Base-by-base conservation (phyloP, 352 stramenopile genomes). In the Aphanomyces euteiches region DNA sequence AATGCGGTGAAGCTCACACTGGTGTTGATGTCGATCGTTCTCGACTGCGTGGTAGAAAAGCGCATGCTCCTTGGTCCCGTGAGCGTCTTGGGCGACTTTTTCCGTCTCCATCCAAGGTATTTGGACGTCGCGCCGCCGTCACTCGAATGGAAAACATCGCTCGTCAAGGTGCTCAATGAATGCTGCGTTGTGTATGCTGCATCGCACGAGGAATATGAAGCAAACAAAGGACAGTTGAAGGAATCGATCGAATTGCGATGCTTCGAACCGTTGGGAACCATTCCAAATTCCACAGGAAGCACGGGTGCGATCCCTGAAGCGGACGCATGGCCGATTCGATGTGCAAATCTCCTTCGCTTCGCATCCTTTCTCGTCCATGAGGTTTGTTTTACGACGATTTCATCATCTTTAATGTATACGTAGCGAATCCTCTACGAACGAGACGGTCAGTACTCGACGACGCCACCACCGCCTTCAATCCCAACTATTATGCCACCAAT, bases 211-310 rank as follows among this genome's bases (percentile, higher is more conserved):
- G 48, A 75, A 36, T 63, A 45, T 38, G 45, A 53, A 59, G 61
- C 19, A 4, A 74, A 74, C 39, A 66, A 79, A 36, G 38, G 37
- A 56, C 71, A 79, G 65, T 72, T 93, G 47, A 91, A 90, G 68
- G 86, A 93, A 58, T 91, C 78, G 38, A 60, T 90, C 4, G 86
- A 93, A 72, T 74, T 93, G 66, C 77, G 75, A 58, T 85, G 86
- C 0, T 93, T 92, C 72, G 66, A 76, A 41, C 84, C 86, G 13
- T 72, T 93, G 43, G 70, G 79, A 7, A 61, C 63, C 3, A 28
- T 28, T 41, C 81, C 28, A 28, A 28, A 28, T 28, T 28, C 28
- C 28, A 2, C 28, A 28, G 28, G 28, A 28, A 28, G 28, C 28
- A 60, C 77, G 37, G 71, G 79, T 45, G 68, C 61, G 12, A 40